These are phyloP conservation scores for Papiliotrema laurentii DNA, from an alignment of 1,284 basidiomycete genomes.

Conservation along the genomic window DNA sequence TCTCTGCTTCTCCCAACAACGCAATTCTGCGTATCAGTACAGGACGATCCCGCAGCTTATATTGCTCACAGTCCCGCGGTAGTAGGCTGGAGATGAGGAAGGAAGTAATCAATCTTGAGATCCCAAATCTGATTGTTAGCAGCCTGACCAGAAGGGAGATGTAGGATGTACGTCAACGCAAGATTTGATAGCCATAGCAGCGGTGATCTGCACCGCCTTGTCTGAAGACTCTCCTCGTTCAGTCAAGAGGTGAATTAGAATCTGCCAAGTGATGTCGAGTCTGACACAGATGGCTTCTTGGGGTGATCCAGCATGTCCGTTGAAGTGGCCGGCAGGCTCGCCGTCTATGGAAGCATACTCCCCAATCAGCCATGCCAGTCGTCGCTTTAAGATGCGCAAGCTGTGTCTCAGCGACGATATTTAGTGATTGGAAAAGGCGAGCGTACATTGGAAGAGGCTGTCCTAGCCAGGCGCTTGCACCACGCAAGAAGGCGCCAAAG, in stretches of 20 bases:
- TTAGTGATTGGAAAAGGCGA: neutral
- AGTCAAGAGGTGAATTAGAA: slow-evolving; percentile 66
- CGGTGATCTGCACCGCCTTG: slow-evolving; percentile 73
- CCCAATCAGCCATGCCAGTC: slow-evolving; percentile 84
- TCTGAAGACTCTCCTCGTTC: slow-evolving; percentile 68
- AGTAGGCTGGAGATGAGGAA: slow-evolving; percentile 40
- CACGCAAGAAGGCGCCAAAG: slow-evolving; percentile 34
- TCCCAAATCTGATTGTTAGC: slow-evolving; percentile 35
- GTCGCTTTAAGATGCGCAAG: slow-evolving; percentile 78
- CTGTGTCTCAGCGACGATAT: slow-evolving; percentile 47
- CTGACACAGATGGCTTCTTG: slow-evolving; percentile 51
- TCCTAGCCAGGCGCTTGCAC: slow-evolving; percentile 32
- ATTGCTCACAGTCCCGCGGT: slow-evolving; percentile 37
- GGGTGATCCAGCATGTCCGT: neutral
- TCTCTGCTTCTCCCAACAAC: slow-evolving; percentile 70
- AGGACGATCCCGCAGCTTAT: no score
- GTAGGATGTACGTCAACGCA: slow-evolving; percentile 64
- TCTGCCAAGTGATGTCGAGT: slow-evolving; percentile 67
- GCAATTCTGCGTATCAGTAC: slow-evolving; percentile 25
- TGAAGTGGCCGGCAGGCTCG: neutral
- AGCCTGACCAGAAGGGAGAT: slow-evolving; percentile 4
- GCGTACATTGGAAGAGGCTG: slow-evolving; percentile 36
- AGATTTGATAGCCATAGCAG: slow-evolving; percentile 67
- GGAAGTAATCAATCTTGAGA: slow-evolving; percentile 40
- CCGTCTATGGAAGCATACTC: slow-evolving; percentile 57